phyloP scores from a whole-genome alignment of 768 basidiomycete species.

The Agrocybe praecox region DNA sequence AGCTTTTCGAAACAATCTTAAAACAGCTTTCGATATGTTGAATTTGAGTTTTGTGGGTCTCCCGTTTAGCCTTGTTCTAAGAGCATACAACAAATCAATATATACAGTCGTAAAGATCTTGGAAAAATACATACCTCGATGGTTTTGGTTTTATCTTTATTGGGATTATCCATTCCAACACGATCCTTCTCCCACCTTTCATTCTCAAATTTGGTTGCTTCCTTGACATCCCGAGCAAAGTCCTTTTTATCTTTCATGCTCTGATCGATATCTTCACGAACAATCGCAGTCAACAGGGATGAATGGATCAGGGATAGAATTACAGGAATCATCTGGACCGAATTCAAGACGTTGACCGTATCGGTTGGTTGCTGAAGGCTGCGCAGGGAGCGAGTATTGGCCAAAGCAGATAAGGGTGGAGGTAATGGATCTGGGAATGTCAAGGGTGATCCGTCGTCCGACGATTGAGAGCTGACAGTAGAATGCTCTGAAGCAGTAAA shows the following conservation, averaged over 20 bases:
- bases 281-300: constrained; percentile 42
- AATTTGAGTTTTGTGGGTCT: constrained; percentile 51
- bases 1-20: constrained; percentile 48
- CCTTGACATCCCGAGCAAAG: constrained; percentile 48
- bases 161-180: constrained; percentile 29
- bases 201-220: constrained; percentile 56
- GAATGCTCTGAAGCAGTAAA: constrained; percentile 1
- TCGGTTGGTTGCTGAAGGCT: constrained; percentile 38
- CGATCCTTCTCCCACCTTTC: constrained; percentile 56
- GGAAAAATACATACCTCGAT: constrained; percentile 24
- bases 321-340: constrained; percentile 71
- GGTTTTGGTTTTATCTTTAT: constrained; percentile 22
- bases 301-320: constrained; percentile 59
- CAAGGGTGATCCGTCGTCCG: constrained; percentile 19
- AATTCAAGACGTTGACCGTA: constrained; percentile 31
- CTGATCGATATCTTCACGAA: constrained; percentile 64
- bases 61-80: constrained; percentile 46
- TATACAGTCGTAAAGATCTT: not conserved
- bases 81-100: not conserved
- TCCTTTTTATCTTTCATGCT: constrained; percentile 61
- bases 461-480: constrained; percentile 8
- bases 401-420: constrained; percentile 42
- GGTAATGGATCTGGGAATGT: constrained; percentile 62
- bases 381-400: constrained; percentile 57
- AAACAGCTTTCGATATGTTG: constrained; percentile 55